phyloP scores from a whole-genome alignment of 177 flowering plant genomes.

The Vitis hybrid region DNA sequence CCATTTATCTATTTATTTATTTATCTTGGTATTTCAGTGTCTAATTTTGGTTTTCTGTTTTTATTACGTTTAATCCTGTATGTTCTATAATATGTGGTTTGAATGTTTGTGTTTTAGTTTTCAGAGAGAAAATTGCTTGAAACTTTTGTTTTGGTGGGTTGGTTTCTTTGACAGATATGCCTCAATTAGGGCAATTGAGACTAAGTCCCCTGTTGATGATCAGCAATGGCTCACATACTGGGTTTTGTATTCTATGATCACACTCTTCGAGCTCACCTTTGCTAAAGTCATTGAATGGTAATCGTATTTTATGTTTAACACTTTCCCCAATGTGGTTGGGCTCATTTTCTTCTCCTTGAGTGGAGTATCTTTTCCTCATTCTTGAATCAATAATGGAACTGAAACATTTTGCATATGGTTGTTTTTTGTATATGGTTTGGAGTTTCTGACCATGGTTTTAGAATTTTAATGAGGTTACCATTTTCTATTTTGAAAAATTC shows the following conservation, averaged over 20 bases:
- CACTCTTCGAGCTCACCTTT: conserved; percentile 85
- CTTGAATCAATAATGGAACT: too few species aligned
- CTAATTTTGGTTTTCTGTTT: background rate
- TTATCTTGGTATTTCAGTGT: too few species aligned
- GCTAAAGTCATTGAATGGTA: conserved; percentile 72
- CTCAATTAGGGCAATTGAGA: conserved; percentile 87
- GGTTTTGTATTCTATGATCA: conserved; percentile 86
- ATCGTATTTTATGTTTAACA: background rate
- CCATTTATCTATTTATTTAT: background rate
- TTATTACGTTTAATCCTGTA: background rate
- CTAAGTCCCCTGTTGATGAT: conserved; percentile 67
- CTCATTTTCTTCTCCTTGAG: too few species aligned
- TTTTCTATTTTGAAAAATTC: too few species aligned
- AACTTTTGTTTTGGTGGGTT: background rate
- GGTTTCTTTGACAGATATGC: conserved; percentile 60
- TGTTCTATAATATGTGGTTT: background rate
- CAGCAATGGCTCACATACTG: conserved; percentile 97
- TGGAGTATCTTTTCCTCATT: background rate
- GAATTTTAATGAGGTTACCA: too few species aligned
- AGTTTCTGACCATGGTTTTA: too few species aligned
- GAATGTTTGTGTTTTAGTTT: background rate
- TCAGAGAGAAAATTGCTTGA: background rate
- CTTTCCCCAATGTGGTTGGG: background rate
- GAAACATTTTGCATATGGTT: too few species aligned
- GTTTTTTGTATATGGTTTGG: too few species aligned